phyloP scores from a whole-genome alignment of 768 basidiomycete species.

The Tulasnella sp. region DNA sequence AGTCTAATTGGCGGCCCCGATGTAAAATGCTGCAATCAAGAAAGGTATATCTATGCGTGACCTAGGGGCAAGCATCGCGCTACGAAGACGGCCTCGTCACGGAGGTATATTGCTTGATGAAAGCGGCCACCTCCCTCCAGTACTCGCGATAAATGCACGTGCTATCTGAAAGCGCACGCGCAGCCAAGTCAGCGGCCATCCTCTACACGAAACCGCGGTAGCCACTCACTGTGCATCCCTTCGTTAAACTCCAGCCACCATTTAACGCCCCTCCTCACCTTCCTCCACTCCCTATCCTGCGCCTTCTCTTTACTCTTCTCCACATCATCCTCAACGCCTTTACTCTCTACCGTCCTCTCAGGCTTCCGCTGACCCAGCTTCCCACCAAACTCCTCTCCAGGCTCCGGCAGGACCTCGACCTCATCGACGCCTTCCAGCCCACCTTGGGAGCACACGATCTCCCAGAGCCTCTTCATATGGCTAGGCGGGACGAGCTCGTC shows the following conservation, averaged over 20 bases:
- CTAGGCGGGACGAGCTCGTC: slow-evolving; percentile 33
- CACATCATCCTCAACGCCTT: slow-evolving; percentile 16
- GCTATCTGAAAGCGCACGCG: slow-evolving; percentile 21
- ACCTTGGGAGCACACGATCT: slow-evolving; percentile 11
- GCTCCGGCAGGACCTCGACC: background rate
- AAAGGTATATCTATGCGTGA: background rate
- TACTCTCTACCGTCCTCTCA: background rate
- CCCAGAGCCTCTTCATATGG: slow-evolving; percentile 28
- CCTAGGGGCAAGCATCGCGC: no score
- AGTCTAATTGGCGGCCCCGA: background rate
- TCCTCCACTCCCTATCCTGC: background rate
- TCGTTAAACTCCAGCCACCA: slow-evolving; percentile 26
- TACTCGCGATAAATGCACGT: slow-evolving; percentile 29
- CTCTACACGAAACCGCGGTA: background rate
- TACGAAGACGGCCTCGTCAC: background rate
- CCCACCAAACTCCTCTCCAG: slow-evolving; percentile 7
- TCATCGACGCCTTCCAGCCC: background rate
- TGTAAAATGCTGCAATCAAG: background rate
- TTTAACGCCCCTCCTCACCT: slow-evolving; percentile 16
- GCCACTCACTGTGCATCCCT: slow-evolving; percentile 27
- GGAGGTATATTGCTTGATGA: slow-evolving; percentile 17
- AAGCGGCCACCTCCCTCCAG: slow-evolving; percentile 25
- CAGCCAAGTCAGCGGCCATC: background rate
- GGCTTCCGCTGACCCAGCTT: background rate
- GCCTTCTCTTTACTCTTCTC: slow-evolving; percentile 13